phyloP scores from a whole-genome alignment of 208 protist species.

The Trypanosoma caninum region DNA sequence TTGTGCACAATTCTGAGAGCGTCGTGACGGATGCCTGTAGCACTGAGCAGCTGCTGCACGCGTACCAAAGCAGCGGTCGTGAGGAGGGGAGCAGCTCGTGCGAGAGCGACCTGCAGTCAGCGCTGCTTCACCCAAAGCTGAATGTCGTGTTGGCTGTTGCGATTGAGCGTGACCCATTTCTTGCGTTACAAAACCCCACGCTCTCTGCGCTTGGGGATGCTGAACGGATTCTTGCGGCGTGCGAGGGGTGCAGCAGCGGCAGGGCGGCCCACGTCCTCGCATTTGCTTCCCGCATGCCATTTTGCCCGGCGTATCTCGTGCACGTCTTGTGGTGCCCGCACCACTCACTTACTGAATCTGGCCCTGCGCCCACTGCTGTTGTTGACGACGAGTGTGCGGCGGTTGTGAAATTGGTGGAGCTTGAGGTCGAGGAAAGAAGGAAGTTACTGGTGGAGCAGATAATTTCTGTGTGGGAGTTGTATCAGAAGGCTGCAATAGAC shows the following conservation, averaged over 20 bases:
- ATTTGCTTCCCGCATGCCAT: slow-evolving; percentile 3
- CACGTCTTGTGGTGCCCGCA: slow-evolving; percentile 9
- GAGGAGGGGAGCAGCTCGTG: slow-evolving; percentile 6
- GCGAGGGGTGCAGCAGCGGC: slow-evolving; percentile 1
- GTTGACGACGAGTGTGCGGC: background rate
- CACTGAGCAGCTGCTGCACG: no score
- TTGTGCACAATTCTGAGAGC: background rate
- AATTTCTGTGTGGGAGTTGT: slow-evolving; percentile 13
- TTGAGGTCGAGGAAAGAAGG: slow-evolving; percentile 1
- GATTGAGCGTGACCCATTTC: slow-evolving; percentile 14
- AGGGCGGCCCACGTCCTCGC: slow-evolving; percentile 1
- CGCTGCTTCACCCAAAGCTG: slow-evolving; percentile 14
- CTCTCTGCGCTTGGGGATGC: slow-evolving; percentile 18
- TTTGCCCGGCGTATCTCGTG: slow-evolving; percentile 23
- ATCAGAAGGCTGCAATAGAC: slow-evolving; percentile 18
- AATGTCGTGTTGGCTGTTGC: slow-evolving; percentile 18
- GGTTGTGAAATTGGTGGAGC: background rate
- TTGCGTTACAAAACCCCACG: background rate
- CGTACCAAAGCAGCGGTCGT: background rate
- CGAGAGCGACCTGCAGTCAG: background rate
- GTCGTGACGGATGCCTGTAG: background rate
- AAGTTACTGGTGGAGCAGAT: slow-evolving; percentile 18
- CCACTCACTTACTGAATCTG: background rate
- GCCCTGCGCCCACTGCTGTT: no score
- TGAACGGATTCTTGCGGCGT: slow-evolving; percentile 6